phyloP scores from a whole-genome alignment of 176 grass and related monocot genomes.

The Phragmites australis region DNA sequence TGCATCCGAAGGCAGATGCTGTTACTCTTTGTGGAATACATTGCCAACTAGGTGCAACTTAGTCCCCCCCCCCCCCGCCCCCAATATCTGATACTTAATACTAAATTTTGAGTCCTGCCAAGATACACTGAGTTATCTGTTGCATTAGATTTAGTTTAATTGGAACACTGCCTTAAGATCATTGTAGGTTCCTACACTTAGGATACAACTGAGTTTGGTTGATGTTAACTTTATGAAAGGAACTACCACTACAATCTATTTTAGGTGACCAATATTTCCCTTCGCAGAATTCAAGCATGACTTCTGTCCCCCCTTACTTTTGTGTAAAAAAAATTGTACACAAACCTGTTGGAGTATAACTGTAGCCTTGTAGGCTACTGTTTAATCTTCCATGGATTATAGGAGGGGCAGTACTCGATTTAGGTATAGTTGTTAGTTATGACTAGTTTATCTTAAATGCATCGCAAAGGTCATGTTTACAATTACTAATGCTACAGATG shows the following conservation, averaged over 20 bases:
- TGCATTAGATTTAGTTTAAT: slow-evolving; percentile 6
- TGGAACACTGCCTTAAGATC: neutral
- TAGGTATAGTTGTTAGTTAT: neutral
- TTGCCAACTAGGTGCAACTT: neutral
- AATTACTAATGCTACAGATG: neutral
- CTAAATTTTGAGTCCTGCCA: neutral
- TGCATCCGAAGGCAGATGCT: slow-evolving; percentile 62
- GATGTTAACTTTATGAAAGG: neutral
- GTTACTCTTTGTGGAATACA: slow-evolving; percentile 18
- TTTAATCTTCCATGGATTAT: no score
- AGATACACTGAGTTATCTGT: neutral
- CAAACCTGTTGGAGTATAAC: neutral
- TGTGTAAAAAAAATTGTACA: neutral
- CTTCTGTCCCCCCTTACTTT: neutral
- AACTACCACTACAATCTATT: neutral
- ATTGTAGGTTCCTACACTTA: neutral
- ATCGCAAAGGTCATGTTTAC: neutral
- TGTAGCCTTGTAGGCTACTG: neutral
- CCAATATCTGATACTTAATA: no score
- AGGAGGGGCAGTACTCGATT: neutral
- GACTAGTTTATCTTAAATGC: slow-evolving; percentile 1
- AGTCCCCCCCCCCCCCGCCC: no score
- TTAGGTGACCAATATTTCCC: neutral
- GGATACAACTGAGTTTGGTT: neutral
- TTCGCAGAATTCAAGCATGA: neutral